phyloP scores from a whole-genome alignment of 2,329 filamentous ascomycete genomes.

The Trichoderma koningii region DNA sequence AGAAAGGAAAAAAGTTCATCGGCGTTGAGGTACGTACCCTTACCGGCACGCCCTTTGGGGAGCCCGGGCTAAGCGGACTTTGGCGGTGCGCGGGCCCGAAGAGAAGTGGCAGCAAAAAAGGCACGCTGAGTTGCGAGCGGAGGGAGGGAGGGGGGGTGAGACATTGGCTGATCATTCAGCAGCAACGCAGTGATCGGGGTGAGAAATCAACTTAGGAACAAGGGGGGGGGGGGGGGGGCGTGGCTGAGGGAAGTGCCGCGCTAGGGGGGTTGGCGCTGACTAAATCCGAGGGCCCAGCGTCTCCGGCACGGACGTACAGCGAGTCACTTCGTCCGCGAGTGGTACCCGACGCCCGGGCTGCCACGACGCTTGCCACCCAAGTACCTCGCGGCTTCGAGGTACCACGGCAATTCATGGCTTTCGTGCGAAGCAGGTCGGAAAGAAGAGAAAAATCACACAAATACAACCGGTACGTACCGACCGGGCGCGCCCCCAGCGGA shows the following conservation, averaged over 20 bases:
- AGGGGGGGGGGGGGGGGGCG: conserved; percentile 10
- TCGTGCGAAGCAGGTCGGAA: background rate
- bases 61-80: conserved; percentile 28
- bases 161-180: conserved; percentile 12
- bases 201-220: background rate
- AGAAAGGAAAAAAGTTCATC: conserved; percentile 5
- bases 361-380: conserved; percentile 10
- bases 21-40: conserved; percentile 22
- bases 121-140: conserved; percentile 17
- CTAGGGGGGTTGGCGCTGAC: conserved; percentile 23
- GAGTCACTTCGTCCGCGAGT: conserved; percentile 15
- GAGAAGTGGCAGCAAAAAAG: background rate
- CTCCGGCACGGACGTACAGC: conserved; percentile 15
- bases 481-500: conserved; percentile 20
- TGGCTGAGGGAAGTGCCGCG: background rate
- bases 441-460: background rate
- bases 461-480: no score
- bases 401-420: conserved; percentile 1
- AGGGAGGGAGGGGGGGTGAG: conserved; percentile 25
- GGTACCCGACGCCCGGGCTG: conserved; percentile 25
- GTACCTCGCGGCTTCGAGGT: conserved; percentile 23
- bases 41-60: conserved; percentile 8
- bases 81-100: conserved; percentile 27
- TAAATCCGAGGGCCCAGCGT: conserved; percentile 23
- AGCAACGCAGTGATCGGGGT: background rate